Conservation (phyloP, 148 eudicot species). For the Rhododendron molle region DNA sequence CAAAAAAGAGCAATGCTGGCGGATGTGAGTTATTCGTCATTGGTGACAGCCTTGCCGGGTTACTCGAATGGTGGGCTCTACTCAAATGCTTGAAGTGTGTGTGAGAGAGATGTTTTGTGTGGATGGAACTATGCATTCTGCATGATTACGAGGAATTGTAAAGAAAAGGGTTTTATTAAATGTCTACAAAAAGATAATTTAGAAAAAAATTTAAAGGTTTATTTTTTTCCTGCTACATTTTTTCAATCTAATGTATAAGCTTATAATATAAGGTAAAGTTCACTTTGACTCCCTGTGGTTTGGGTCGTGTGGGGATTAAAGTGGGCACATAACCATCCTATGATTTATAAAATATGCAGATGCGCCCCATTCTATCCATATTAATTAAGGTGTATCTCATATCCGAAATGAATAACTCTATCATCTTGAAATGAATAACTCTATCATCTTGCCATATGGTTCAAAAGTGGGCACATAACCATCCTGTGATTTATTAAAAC, state of each 20-base stretch:
- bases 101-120: neutral
- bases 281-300: no score
- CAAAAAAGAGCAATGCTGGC: slow-evolving; percentile 33
- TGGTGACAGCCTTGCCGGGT: neutral
- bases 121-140: neutral
- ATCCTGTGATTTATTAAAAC: no score
- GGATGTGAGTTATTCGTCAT: slow-evolving; percentile 21
- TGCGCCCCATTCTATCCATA: no score
- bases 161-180: neutral
- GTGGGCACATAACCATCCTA: no score
- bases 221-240: neutral
- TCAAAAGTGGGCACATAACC: no score
- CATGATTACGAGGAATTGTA: slow-evolving; percentile 1
- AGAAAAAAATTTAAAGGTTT: neutral
- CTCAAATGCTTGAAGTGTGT: neutral
- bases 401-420: no score
- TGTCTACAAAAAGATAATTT: neutral
- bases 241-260: neutral
- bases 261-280: neutral
- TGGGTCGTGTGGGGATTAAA: no score
- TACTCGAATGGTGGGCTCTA: neutral
- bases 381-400: no score
- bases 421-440: no score
- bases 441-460: no score
- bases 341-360: no score